Conservation (phyloP, 1,284 basidiomycete species). For the Leccinum griseonigrum region DNA sequence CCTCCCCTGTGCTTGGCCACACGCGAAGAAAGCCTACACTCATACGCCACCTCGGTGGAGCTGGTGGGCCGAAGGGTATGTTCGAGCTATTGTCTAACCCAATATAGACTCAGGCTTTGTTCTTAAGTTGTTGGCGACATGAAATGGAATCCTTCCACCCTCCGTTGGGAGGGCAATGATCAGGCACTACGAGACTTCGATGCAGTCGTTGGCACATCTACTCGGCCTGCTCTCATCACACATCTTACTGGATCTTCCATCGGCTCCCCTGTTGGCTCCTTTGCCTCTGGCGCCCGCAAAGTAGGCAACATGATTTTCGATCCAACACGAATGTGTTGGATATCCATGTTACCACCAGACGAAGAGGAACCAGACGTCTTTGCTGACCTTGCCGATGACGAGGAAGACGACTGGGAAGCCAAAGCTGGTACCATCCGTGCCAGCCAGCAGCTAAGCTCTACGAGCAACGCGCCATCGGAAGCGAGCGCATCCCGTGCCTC, state of each 20-base stretch:
- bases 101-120: constrained; percentile 16
- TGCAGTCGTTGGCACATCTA: constrained; percentile 73
- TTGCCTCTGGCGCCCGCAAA: constrained; percentile 74
- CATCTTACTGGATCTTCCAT: constrained; percentile 81
- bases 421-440: constrained; percentile 79
- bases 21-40: constrained; percentile 75
- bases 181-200: constrained; percentile 89
- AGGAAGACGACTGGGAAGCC: constrained; percentile 67
- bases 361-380: constrained; percentile 94
- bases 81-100: constrained; percentile 12
- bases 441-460: constrained; percentile 43
- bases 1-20: constrained; percentile 41
- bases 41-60: constrained; percentile 81
- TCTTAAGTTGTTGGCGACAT: constrained; percentile 84
- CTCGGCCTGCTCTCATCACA: constrained; percentile 93
- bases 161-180: constrained; percentile 98
- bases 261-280: constrained; percentile 76
- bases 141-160: constrained; percentile 89
- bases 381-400: constrained; percentile 85
- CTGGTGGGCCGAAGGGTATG: constrained; percentile 74
- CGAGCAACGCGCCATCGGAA: constrained; percentile 35
- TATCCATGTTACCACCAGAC: constrained; percentile 78
- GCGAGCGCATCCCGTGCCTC: constrained; percentile 37
- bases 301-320: constrained; percentile 99
- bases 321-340: constrained; percentile 92